Percentiles rank a stretch among this genome's conserved stretches.
These are phyloP conservation scores for Ormosia emarginata DNA, from an alignment of 306 rosid species.

Conservation along the genomic window DNA sequence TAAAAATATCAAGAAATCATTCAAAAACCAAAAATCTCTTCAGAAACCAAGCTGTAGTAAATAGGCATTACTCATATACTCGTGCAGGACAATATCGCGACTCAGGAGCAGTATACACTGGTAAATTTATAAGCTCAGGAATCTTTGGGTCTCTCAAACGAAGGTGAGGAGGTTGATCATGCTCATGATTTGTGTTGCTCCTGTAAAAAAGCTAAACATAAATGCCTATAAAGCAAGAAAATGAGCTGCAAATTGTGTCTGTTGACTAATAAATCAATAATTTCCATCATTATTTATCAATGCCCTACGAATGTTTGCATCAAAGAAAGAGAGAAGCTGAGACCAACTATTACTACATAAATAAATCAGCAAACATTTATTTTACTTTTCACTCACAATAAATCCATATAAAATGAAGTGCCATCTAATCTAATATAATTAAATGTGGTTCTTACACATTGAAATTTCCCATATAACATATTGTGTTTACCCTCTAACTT, in stretches of 20 bases:
- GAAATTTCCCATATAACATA: not conserved
- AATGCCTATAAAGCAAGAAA: slow-evolving; percentile 17
- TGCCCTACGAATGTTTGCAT: not conserved
- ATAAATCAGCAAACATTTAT: not conserved
- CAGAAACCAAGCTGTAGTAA: slow-evolving; percentile 13
- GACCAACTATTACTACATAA: not conserved
- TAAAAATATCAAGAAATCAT: slow-evolving; percentile 7
- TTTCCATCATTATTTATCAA: not conserved
- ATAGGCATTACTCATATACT: slow-evolving; percentile 75
- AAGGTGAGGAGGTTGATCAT: slow-evolving; percentile 95
- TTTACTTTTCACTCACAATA: not conserved
- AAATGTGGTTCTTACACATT: not conserved
- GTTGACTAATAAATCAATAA: not conserved
- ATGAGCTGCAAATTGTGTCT: slow-evolving; percentile 14
- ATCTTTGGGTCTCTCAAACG: slow-evolving; percentile 67
- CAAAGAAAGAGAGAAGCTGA: not conserved
- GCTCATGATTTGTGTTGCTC: slow-evolving; percentile 99
- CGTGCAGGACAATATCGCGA: slow-evolving; percentile 94
- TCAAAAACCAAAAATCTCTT: not conserved
- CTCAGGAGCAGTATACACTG: slow-evolving; percentile 75
- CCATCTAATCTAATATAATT: not conserved
- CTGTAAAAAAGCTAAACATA: slow-evolving; percentile 34
- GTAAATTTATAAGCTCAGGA: slow-evolving; percentile 74
- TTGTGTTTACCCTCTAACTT: not conserved
- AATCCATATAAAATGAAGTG: not conserved